Conservation (phyloP, 768 basidiomycete species). For the Boletellus emodensis region DNA sequence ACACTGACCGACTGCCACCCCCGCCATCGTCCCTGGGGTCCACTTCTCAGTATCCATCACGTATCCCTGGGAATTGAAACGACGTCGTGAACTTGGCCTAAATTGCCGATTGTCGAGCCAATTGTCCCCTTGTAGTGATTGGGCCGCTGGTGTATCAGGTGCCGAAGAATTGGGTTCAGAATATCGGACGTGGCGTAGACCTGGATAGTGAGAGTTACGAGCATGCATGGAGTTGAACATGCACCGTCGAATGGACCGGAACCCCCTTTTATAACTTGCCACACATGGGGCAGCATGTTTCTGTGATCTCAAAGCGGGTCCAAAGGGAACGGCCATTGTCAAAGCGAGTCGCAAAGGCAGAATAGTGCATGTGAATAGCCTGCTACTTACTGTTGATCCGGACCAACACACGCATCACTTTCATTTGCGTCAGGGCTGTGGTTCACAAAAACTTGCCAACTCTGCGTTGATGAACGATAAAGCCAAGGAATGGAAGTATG, state of each 20-base stretch:
- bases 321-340: conserved; percentile 6
- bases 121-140: not conserved
- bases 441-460: not conserved
- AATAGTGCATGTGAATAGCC: conserved; percentile 7
- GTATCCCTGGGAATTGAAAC: not conserved
- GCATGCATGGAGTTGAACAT: conserved; percentile 1
- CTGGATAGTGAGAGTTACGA: not conserved
- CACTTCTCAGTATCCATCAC: not conserved
- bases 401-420: not conserved
- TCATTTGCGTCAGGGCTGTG: conserved; percentile 6
- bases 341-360: conserved; percentile 4
- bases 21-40: not conserved
- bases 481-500: not conserved
- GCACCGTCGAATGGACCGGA: not conserved
- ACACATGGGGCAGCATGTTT: conserved; percentile 5
- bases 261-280: conserved; percentile 6
- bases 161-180: conserved; percentile 2
- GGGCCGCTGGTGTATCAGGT: too few species aligned
- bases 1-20: conserved; percentile 7
- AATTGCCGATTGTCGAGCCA: not conserved
- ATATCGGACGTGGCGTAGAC: not conserved
- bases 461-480: not conserved
- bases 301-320: conserved; percentile 4
- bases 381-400: conserved; percentile 9
- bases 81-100: not conserved